Base-by-base conservation (phyloP, 2,329 filamentous ascomycete species). In the Clonostachys chloroleuca region DNA sequence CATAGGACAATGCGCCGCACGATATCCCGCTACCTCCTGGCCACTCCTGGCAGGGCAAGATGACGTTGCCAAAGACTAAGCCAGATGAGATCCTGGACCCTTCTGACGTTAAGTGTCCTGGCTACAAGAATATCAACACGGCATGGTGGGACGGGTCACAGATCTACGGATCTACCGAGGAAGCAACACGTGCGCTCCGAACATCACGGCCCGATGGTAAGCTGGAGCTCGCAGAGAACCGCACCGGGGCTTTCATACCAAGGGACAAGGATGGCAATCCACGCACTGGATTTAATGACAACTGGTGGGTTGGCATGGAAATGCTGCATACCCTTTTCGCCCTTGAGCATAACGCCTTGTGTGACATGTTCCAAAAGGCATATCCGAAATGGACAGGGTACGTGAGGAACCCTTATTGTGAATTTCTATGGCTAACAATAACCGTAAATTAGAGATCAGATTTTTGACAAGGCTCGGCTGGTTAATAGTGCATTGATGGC, bases 221-320 rank as follows among this genome's bases (percentile, higher is more conserved):
- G 46, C 57, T 73, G 2, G 43, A 51, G n/a, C 56, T 72, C 12
- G 59, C 66, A 16, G 50, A 58, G 6, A 52, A 61, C n/a, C 59
- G 59, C 7, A 43, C 34, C 10, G 65, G 58, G 4, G 58, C 57
- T 1, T 73, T 69, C 44, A 56, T 74, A 10, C 70, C 70, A 8
- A 64, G 67, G 5, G 65, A 70, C 42, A 46, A 48, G 2, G 51
- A 66, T 17, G 67, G 67, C 2, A 66, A 63, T 24, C 64, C 67
- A 1, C 52, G 59, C 42, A 73, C 69, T 1, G 71, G 70, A 3
- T 73, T 74, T 54, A 58, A 56, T 37, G 56, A 63, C 24, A 74
- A 75, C 48, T 74, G 70, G 70, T 74, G 71, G 70, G 56, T 72
- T 2, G 72, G 70, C 1, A 60, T 74, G 44, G 70, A 74, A 52